Conservation (phyloP, 2,329 filamentous ascomycete species). For the Hortaea werneckii region DNA sequence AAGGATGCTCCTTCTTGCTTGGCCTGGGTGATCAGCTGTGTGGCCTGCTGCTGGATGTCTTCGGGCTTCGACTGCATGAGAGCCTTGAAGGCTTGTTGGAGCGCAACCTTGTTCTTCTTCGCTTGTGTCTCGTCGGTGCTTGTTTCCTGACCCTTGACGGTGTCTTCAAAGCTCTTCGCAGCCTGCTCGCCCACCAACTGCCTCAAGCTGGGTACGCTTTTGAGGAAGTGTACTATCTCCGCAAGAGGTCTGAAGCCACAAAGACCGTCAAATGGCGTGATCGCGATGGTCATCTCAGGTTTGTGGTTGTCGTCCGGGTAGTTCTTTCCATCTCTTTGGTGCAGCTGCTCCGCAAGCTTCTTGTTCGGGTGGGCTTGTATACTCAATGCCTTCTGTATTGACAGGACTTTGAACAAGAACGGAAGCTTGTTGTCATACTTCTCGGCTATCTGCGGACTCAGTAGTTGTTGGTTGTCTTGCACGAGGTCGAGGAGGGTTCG, state of each 20-base stretch:
- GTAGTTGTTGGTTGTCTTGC: conserved; percentile 71
- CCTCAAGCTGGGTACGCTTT: conserved; percentile 46
- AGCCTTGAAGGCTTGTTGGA: conserved; percentile 64
- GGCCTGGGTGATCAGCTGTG: conserved; percentile 62
- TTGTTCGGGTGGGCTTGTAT: conserved; percentile 72
- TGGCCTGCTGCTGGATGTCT: conserved; percentile 53
- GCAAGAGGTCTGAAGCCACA: conserved; percentile 85
- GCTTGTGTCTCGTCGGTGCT: conserved; percentile 36
- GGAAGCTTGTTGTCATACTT: conserved; percentile 76
- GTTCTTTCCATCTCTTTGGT: conserved; percentile 78
- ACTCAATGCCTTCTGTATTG: conserved; percentile 87
- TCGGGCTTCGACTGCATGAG: conserved; percentile 70
- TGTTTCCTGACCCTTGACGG: conserved; percentile 43
- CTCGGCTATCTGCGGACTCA: conserved; percentile 62
- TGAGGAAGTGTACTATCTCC: conserved; percentile 79
- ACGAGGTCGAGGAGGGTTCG: conserved; percentile 80
- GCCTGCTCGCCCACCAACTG: conserved; percentile 39
- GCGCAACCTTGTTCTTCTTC: conserved; percentile 60
- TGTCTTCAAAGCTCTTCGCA: conserved; percentile 35
- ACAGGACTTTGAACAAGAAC: conserved; percentile 96
- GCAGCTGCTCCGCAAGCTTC: conserved; percentile 80
- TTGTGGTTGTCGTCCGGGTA: conserved; percentile 99
- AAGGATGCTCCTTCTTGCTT: conserved; percentile 60
- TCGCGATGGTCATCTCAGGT: conserved; percentile 97
- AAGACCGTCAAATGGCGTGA: conserved; percentile 90